Base-by-base conservation (phyloP, 177 flowering plant species). In the Vitis hybrid region DNA sequence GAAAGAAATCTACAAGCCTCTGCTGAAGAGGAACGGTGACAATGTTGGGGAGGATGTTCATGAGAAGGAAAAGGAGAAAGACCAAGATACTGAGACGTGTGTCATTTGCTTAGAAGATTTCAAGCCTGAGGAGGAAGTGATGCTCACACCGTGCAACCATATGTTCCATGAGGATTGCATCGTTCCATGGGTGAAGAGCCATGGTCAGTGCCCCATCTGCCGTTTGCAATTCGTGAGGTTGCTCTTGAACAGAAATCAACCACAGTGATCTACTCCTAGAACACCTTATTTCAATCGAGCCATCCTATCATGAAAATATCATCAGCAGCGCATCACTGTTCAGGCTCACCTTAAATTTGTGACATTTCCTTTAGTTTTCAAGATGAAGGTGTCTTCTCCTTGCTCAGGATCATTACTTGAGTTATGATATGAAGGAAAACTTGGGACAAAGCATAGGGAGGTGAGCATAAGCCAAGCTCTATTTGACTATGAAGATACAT, bases 141-240 rank as follows among this genome's bases (percentile, higher is more conserved):
- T 79, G 64, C 26, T 84, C 22, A 93, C 98, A n/a, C 99, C 98
- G 0, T 93, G 99, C 77, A 77, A 84, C 14, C 99, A 93, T 73
- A 89, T 91, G 96, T 95, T 88, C 70, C 99, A 95, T 63, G 84
- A 83, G 12, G 86, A 85, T 0, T 95, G 98, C 79, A 84, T 95
- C 6, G 78, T 82, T 12, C 94, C 94, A 1, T 93, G 99, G 98
- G 80, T 86, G 64, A 90, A 82, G 71, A 82, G 82, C 80, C 72
- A 88, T 2, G 92, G 88, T 0, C 81, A 81, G 63, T 95, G 99
- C 79, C 97, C 98, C 0, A 88, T 93, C 15, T 95, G 98, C 68
- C 98, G 69, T 80, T 55, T 66, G 73, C 61, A 1, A 13, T 91
- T 14, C 68, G 73, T 13, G 81, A 86, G 19, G 7, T 14, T 70